These are phyloP conservation scores for Clonostachys chloroleuca DNA, from an alignment of 2,329 filamentous ascomycete species.

Conservation along the genomic window DNA sequence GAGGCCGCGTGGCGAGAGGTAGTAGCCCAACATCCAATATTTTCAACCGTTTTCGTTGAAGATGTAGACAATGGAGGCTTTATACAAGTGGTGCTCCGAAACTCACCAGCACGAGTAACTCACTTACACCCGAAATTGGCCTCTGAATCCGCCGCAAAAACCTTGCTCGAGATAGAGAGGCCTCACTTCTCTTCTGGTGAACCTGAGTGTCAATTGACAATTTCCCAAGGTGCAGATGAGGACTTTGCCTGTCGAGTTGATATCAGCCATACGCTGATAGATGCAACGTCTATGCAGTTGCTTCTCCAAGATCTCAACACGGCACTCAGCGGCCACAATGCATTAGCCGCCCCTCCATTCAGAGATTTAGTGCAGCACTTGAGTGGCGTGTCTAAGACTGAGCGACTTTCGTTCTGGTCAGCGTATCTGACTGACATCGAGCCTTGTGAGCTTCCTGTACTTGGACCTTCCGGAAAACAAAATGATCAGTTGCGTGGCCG, in stretches of 20 bases:
- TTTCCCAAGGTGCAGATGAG: conserved; percentile 5
- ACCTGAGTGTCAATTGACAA: background rate
- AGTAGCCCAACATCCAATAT: conserved; percentile 16
- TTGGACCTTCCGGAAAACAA: background rate
- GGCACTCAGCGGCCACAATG: no score
- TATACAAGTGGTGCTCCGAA: no score
- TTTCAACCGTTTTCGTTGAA: conserved; percentile 24
- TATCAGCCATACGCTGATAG: conserved; percentile 1
- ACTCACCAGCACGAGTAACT: no score
- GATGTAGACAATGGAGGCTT: conserved; percentile 9
- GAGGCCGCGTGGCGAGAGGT: conserved; percentile 6
- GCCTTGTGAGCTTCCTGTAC: conserved; percentile 5
- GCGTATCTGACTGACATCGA: conserved; percentile 8
- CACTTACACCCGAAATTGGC: no score
- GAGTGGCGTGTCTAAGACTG: no score
- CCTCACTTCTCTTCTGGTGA: background rate
- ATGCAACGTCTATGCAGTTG: background rate
- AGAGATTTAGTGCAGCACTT: no score
- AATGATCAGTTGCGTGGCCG: no score
- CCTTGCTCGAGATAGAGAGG: background rate
- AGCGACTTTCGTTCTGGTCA: conserved; percentile 8
- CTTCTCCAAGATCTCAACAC: no score
- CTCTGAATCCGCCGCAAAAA: no score
- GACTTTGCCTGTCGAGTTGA: conserved; percentile 1
- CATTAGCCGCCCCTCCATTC: no score